Conservation (phyloP, 2,329 filamentous ascomycete genomes). For the Pestalotiopsis sp. region DNA sequence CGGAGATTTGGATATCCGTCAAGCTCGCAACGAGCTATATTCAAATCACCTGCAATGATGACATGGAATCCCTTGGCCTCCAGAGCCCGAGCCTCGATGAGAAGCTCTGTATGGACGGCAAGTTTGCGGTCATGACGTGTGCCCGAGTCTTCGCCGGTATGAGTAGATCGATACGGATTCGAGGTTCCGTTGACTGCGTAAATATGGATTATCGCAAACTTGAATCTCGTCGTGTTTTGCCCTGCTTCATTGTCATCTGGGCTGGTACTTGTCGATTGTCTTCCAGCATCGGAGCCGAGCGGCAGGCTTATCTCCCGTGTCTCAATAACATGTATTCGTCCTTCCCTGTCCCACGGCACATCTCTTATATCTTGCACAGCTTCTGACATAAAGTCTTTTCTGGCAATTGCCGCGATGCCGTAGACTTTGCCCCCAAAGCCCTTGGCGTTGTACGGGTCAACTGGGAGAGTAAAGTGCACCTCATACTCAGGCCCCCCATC, state of each 20-base stretch:
- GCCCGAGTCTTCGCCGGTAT: slow-evolving; percentile 40
- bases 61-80: slow-evolving; percentile 43
- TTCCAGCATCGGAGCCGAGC: not conserved
- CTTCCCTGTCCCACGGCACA: slow-evolving; percentile 54
- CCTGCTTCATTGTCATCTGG: not conserved
- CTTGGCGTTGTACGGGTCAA: slow-evolving; percentile 49
- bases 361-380: slow-evolving; percentile 33
- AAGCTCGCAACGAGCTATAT: slow-evolving; percentile 40
- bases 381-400: slow-evolving; percentile 39
- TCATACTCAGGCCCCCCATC: slow-evolving; percentile 39
- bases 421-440: slow-evolving; percentile 53
- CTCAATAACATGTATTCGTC: slow-evolving; percentile 50
- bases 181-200: slow-evolving; percentile 56
- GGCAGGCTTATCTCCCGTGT: slow-evolving; percentile 17
- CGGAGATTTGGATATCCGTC: slow-evolving; percentile 45
- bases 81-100: slow-evolving; percentile 42
- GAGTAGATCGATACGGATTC: slow-evolving; percentile 43
- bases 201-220: slow-evolving; percentile 50
- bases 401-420: slow-evolving; percentile 51
- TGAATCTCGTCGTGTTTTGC: slow-evolving; percentile 11
- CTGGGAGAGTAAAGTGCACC: slow-evolving; percentile 47
- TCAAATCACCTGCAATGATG: slow-evolving; percentile 53
- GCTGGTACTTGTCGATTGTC: not conserved
- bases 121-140: slow-evolving; percentile 55
- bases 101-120: slow-evolving; percentile 45